A percentile compares a stretch with the other conserved stretches of the same genome.
These are phyloP conservation scores for Pelargonium nanum DNA, from an alignment of 345 rosid genomes.

Conservation along the genomic window DNA sequence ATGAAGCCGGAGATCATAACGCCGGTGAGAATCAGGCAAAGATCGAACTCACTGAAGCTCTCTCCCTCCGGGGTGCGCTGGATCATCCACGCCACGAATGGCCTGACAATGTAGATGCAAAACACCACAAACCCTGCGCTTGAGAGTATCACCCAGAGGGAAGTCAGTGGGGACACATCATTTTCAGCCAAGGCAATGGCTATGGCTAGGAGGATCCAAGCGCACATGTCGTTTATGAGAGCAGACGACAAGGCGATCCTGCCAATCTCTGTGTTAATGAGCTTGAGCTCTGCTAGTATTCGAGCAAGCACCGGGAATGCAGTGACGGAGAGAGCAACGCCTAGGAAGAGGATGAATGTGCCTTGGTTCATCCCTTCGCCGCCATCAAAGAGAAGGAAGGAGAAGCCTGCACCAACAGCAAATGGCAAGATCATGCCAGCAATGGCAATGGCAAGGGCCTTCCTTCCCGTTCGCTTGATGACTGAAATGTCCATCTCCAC, in stretches of 20 bases:
- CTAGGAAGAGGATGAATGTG: slow-evolving; percentile 63
- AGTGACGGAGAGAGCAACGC: slow-evolving; percentile 85
- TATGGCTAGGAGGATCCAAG: slow-evolving; percentile 76
- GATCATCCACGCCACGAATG: slow-evolving; percentile 61
- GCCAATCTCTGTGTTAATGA: slow-evolving; percentile 81
- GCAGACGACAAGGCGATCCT: slow-evolving; percentile 86
- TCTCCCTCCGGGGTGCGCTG: slow-evolving; percentile 86
- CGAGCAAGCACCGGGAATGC: slow-evolving; percentile 92
- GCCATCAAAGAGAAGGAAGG: slow-evolving; percentile 28
- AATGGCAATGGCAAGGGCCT: slow-evolving; percentile 49
- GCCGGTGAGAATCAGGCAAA: slow-evolving; percentile 82
- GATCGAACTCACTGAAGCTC: slow-evolving; percentile 58
- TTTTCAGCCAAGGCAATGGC: slow-evolving; percentile 78
- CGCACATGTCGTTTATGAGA: slow-evolving; percentile 76
- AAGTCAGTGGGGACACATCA: slow-evolving; percentile 36
- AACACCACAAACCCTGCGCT: slow-evolving; percentile 36
- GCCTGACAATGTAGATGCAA: slow-evolving; percentile 55
- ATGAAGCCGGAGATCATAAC: slow-evolving; percentile 88
- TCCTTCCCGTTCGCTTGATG: slow-evolving; percentile 54
- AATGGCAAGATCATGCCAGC: slow-evolving; percentile 86
- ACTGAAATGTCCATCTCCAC: slow-evolving; percentile 91
- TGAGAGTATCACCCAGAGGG: slow-evolving; percentile 65
- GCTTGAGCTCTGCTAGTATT: slow-evolving; percentile 83
- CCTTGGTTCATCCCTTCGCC: slow-evolving; percentile 20
- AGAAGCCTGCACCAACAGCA: slow-evolving; percentile 38